A percentile compares a stretch with the other conserved stretches of the same genome.
phyloP scores from a whole-genome alignment of 805 yeast genomes.

The Ogataea zsoltii region DNA sequence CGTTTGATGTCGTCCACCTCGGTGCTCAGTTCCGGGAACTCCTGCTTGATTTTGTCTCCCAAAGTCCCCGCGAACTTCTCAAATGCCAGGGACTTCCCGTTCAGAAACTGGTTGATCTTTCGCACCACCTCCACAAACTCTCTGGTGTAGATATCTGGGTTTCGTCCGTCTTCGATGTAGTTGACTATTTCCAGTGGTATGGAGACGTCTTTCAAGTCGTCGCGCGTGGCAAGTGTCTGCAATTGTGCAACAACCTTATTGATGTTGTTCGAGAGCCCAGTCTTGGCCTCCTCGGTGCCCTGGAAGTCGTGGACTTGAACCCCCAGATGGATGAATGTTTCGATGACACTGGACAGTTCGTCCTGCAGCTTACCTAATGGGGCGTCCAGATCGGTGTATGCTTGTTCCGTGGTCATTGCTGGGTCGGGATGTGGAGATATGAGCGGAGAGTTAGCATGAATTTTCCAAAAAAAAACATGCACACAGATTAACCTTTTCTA shows the following conservation, averaged over 20 bases:
- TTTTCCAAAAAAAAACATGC: background rate
- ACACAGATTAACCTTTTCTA: background rate
- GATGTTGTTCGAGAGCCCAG: conserved; percentile 51
- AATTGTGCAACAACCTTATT: conserved; percentile 40
- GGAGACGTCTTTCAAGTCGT: conserved; percentile 42
- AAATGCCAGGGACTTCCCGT: conserved; percentile 76
- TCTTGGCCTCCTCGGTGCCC: conserved; percentile 79
- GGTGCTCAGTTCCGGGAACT: conserved; percentile 72
- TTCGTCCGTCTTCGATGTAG: conserved; percentile 94
- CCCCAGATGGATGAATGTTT: conserved; percentile 85
- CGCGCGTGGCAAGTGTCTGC: conserved; percentile 33
- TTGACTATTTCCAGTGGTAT: conserved; percentile 84
- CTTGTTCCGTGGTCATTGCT: conserved; percentile 33
- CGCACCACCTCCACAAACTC: conserved; percentile 95
- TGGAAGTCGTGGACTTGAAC: conserved; percentile 92
- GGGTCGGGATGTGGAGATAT: background rate
- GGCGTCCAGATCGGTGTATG: conserved; percentile 21
- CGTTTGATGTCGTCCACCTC: conserved; percentile 56
- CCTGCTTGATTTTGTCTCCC: conserved; percentile 67
- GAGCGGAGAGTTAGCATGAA: too few relatives aligned
- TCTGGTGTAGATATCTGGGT: conserved; percentile 95
- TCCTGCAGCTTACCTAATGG: conserved; percentile 34
- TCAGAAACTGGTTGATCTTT: conserved; percentile 80
- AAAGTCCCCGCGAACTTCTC: conserved; percentile 58
- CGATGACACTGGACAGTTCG: conserved; percentile 57